phyloP scores from a whole-genome alignment of 495 filamentous ascomycete genomes.

The Neurospora intermedia region DNA sequence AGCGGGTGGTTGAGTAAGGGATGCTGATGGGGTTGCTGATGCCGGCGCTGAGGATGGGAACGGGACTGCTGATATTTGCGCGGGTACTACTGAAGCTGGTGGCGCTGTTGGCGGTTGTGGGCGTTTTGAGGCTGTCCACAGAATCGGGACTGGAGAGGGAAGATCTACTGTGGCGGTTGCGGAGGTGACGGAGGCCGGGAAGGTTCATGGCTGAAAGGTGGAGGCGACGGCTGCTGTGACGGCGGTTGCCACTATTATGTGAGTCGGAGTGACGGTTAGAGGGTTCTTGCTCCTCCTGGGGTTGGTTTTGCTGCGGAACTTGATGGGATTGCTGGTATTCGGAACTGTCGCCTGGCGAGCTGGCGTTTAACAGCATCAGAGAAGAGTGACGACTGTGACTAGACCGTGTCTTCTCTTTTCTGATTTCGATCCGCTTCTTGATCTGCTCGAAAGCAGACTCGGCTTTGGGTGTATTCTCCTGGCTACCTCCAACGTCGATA shows the following conservation, averaged over 20 bases:
- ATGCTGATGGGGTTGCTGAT: background rate
- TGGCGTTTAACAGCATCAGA: background rate
- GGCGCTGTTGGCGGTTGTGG: background rate
- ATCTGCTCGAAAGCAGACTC: background rate
- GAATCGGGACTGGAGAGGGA: background rate
- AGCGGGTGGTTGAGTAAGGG: background rate
- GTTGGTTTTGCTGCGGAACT: background rate
- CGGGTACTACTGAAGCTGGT: background rate
- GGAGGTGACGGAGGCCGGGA: background rate
- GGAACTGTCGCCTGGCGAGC: too few relatives aligned
- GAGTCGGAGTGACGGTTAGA: background rate
- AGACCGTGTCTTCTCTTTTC: background rate
- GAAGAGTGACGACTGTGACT: background rate
- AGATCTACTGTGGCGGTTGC: background rate
- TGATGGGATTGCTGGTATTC: background rate
- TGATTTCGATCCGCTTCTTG: background rate
- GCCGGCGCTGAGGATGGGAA: background rate
- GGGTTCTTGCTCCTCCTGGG: background rate
- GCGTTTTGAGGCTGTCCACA: background rate
- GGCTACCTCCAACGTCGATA: background rate
- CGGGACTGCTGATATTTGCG: background rate
- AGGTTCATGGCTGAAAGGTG: background rate
- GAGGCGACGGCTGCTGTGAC: background rate
- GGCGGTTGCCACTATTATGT: background rate
- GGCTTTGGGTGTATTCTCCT: background rate